phyloP scores from a whole-genome alignment of 495 filamentous ascomycete species.

The Haplographium delicatum region DNA sequence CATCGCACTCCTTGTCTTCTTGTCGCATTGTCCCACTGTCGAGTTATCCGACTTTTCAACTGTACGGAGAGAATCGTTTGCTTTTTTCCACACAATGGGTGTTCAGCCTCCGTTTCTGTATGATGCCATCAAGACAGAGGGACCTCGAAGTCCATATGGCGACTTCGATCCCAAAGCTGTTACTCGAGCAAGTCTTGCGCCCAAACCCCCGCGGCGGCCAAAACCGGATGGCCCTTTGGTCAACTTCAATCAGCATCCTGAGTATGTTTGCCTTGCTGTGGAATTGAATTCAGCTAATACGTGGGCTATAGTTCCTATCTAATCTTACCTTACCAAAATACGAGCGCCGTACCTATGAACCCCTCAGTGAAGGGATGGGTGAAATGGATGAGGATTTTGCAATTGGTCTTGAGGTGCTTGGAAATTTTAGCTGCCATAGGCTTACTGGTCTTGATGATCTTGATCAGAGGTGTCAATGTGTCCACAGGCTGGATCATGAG shows the following conservation, averaged over 20 bases:
- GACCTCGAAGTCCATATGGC: conserved; percentile 33
- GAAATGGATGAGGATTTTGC: conserved; percentile 55
- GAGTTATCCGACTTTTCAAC: too few relatives aligned
- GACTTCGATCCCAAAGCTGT: conserved; percentile 79
- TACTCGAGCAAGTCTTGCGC: conserved; percentile 64
- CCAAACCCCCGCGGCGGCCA: conserved; percentile 46
- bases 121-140: conserved; percentile 41
- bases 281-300: too few relatives aligned
- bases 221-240: conserved; percentile 70
- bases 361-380: conserved; percentile 62
- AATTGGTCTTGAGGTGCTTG: conserved; percentile 59
- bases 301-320: conserved; percentile 31
- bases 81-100: conserved; percentile 39
- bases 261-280: conserved; percentile 62
- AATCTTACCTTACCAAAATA: conserved; percentile 44
- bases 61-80: too few relatives aligned
- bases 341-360: conserved; percentile 58
- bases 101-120: conserved; percentile 68
- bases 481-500: conserved; percentile 69
- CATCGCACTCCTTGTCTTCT: conserved; percentile 12
- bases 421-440: conserved; percentile 65
- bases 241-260: conserved; percentile 74
- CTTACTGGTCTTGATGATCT: conserved; percentile 65
- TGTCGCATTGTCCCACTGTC: background rate
- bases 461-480: conserved; percentile 57